These are phyloP conservation scores for Amyloporia xantha DNA, from an alignment of 768 basidiomycete genomes.

Conservation along the genomic window DNA sequence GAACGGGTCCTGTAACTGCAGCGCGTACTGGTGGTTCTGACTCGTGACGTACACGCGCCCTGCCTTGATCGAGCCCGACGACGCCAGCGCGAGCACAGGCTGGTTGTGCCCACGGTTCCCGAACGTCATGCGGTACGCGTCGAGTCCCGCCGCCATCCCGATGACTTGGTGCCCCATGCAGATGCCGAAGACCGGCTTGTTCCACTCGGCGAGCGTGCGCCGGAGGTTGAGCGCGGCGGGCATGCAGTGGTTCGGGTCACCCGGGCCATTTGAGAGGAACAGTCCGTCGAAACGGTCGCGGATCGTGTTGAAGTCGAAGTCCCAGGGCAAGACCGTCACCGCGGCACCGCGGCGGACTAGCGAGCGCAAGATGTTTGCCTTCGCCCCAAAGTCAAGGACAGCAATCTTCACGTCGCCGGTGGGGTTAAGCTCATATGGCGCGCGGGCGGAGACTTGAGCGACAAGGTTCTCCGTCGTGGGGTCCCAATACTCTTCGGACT, in stretches of 20 bases:
- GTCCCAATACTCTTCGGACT: constrained; percentile 80
- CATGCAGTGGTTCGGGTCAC: constrained; percentile 86
- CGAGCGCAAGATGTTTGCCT: constrained; percentile 94
- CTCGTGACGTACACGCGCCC: constrained; percentile 97
- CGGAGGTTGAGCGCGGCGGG: constrained; percentile 77
- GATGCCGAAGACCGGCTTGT: constrained; percentile 92
- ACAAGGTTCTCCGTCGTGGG: constrained; percentile 90
- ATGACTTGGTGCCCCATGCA: constrained; percentile 99
- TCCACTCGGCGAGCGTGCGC: constrained; percentile 81
- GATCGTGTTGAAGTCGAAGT: constrained; percentile 91
- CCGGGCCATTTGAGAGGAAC: constrained; percentile 95
- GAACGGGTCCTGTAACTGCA: constrained; percentile 90
- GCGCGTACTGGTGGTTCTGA: constrained; percentile 98
- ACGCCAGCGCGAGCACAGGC: constrained; percentile 93
- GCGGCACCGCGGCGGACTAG: constrained; percentile 87
- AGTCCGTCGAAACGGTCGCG: constrained; percentile 91
- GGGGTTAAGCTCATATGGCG: constrained; percentile 81
- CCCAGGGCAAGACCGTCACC: constrained; percentile 96
- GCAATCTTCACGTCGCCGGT: constrained; percentile 86
- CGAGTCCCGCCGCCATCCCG: constrained; percentile 93
- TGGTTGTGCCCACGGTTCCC: constrained; percentile 99
- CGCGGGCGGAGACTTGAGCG: constrained; percentile 83
- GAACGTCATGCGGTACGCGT: constrained; percentile 97
- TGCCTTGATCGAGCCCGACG: constrained; percentile 86
- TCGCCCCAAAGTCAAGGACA: constrained; percentile 94